Evolutionary conservation across 495 filamentous ascomycete genomes (phyloP).

Genomic region (Penicillium bovifimosum): DNA sequence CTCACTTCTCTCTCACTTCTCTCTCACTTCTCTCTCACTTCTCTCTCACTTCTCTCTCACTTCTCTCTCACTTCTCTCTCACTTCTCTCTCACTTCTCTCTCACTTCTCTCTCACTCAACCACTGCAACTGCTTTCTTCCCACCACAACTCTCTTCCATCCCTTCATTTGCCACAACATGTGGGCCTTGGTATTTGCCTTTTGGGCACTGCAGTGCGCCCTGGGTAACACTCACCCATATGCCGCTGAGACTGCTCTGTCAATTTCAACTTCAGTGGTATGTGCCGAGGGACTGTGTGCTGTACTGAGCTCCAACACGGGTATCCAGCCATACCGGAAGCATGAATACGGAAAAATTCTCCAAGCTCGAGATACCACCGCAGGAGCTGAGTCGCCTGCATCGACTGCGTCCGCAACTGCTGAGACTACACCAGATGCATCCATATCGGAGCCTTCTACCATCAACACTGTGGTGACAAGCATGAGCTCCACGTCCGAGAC

Average conservation of each 20-base stretch:
- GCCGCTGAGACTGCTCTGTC: background rate
- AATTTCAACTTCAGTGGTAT: background rate
- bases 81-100: too few relatives aligned
- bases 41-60: too few relatives aligned
- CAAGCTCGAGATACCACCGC: conserved; percentile 14
- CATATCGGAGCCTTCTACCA: conserved; percentile 3
- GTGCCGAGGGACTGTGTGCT: too few relatives aligned
- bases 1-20: too few relatives aligned
- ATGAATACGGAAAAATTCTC: background rate
- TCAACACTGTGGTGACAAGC: background rate
- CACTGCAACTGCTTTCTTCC: too few relatives aligned
- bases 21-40: too few relatives aligned
- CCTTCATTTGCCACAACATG: background rate
- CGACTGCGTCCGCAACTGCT: conserved; percentile 5
- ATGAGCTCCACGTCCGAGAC: background rate
- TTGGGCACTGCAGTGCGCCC: background rate
- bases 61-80: too few relatives aligned
- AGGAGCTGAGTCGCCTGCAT: conserved; percentile 7
- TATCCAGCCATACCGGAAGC: background rate
- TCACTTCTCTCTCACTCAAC: too few relatives aligned
- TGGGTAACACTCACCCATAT: background rate
- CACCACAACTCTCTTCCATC: background rate
- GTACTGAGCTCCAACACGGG: background rate
- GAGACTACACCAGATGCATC: background rate
- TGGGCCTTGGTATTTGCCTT: background rate